Evolutionary conservation across 139 green algal genomes (phyloP).

Genomic region (Chlamydomonas asymmetrica): DNA sequence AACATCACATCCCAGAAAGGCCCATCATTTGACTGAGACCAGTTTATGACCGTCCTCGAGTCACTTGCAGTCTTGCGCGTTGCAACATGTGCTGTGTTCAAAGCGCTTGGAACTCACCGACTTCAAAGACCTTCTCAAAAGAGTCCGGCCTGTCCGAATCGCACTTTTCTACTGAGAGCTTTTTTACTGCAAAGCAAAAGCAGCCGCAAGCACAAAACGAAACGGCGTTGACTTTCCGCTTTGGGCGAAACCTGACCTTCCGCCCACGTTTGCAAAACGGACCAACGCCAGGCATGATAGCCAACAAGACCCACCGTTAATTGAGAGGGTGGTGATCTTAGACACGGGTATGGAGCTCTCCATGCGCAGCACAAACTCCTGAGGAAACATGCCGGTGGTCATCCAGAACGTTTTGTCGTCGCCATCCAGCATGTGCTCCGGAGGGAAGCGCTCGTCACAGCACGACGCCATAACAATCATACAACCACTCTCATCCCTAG

Average conservation of each 20-base stretch:
- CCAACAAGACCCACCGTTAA: conserved; percentile 42
- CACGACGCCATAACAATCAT: conserved; percentile 53
- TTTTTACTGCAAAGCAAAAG: conserved; percentile 44
- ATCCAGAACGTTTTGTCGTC: conserved; percentile 62
- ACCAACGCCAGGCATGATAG: no score
- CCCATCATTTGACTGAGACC: no score
- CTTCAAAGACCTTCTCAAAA: conserved; percentile 54
- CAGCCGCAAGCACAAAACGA: no score
- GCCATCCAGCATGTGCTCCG: conserved; percentile 56
- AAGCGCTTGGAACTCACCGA: conserved; percentile 25
- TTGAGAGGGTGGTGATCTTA: conserved; percentile 46
- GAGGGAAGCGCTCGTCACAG: conserved; percentile 49
- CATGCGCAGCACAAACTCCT: conserved; percentile 56
- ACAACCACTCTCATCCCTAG: conserved; percentile 42
- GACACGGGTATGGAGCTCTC: conserved; percentile 22
- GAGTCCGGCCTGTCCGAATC: conserved; percentile 36
- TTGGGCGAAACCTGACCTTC: no score
- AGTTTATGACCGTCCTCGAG: no score
- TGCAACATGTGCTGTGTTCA: not conserved
- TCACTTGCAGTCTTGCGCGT: not conserved
- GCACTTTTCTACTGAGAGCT: conserved; percentile 45
- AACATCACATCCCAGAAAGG: no score
- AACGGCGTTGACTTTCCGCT: no score
- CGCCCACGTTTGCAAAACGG: no score
- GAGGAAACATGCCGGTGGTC: conserved; percentile 58